Base-by-base conservation (phyloP, 2,329 filamentous ascomycete species). In the Zalaria sp. region DNA sequence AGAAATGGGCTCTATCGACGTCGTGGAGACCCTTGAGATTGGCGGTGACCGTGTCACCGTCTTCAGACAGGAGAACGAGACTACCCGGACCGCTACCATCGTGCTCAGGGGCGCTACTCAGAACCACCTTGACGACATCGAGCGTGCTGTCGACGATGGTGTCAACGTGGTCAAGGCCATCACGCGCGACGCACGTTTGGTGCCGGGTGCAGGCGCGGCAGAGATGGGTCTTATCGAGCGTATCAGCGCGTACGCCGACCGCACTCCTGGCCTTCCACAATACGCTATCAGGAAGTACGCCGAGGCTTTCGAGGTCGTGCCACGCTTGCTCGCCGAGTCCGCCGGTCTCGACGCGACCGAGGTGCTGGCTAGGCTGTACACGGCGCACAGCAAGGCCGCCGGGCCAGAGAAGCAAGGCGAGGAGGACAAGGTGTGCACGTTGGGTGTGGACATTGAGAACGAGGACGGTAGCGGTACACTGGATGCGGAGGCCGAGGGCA, bases 131-230 rank as follows among this genome's bases (percentile, higher is more conserved):
- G 91, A 98, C 57, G 91, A 98, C 54, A 76, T 98, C 31, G 91
- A 98, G 72, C 81, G 91, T 49, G 91, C 91, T 39, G 88, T 98
- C 43, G 91, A 98, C 55, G 91, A 98, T 53, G 91, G 91, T 50
- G 91, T 98, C 61, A 98, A 96, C 58, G 93, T 93, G 40, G 83
- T 98, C 62, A 98, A 98, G 71, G 91, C 91, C 50, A 93, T 98
- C 61, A 96, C 91, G 47, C 84, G 84, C 60, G 93, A 98, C 59
- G 71, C 89, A 5, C 77, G 88, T 49, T 73, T 98, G 44, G 88
- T 98, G 0, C 87, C 91, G 32, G 91, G 91, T 50, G 91, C 91
- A 27, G 93, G 91, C 55, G 89, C 91, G 38, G 86, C 89, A 47
- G 91, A 98, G 65, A 81, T 93, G 61, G 85, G 95, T 67, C 76